These are phyloP conservation scores for Clausena lansium DNA, from an alignment of 345 rosid genomes.

Conservation along the genomic window DNA sequence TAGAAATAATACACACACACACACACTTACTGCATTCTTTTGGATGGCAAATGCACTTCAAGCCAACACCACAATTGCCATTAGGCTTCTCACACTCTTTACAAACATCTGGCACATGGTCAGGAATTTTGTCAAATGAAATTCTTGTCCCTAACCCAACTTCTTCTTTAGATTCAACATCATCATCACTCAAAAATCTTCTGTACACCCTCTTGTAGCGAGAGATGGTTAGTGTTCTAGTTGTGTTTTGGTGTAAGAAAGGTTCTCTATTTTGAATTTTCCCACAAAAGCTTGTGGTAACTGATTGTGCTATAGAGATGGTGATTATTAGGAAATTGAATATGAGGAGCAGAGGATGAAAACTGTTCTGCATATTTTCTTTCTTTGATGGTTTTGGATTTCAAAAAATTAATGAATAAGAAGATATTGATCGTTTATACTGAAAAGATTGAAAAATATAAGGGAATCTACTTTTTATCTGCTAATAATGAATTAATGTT, in stretches of 20 bases:
- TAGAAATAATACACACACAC: not conserved
- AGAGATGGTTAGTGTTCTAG: constrained; percentile 35
- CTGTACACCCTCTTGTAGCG: constrained; percentile 30
- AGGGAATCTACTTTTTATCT: constrained; percentile 23
- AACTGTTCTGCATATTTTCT: constrained; percentile 6
- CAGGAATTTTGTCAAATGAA: constrained; percentile 50
- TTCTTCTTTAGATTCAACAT: not conserved
- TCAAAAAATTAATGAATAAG: not conserved
- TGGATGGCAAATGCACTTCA: constrained; percentile 65
- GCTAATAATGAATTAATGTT: not conserved
- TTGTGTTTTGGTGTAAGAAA: constrained; percentile 26
- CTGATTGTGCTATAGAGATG: constrained; percentile 14
- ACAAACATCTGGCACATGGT: constrained; percentile 59
- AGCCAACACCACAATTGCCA: constrained; percentile 66
- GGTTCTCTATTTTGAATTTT: constrained; percentile 25
- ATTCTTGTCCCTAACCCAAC: constrained; percentile 41
- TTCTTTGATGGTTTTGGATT: constrained; percentile 9
- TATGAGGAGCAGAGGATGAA: constrained; percentile 13
- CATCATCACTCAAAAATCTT: constrained; percentile 17
- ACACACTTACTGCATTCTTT: constrained; percentile 56
- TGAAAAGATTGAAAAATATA: not conserved
- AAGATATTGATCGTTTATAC: not conserved
- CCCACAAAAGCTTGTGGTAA: constrained; percentile 31
- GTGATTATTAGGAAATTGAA: constrained; percentile 21
- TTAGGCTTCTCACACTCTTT: constrained; percentile 50